These are phyloP conservation scores for Myxozyma udenii DNA, from an alignment of 805 yeast genomes.

Conservation along the genomic window DNA sequence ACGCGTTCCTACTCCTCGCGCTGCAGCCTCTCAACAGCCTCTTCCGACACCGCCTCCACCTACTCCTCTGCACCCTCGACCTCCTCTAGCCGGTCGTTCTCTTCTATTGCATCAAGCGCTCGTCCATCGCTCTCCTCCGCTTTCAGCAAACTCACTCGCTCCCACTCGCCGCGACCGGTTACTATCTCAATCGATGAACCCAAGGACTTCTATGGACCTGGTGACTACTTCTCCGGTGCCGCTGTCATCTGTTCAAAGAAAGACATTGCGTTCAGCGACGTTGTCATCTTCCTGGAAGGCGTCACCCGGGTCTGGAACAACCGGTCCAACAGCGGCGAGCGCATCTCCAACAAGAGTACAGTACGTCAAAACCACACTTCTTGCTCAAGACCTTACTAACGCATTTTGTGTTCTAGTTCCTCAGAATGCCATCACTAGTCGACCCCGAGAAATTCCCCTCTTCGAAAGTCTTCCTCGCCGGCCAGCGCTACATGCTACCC, in stretches of 20 bases:
- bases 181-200: slow-evolving; percentile 7
- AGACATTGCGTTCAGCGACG: slow-evolving; percentile 3
- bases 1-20: too few relatives aligned
- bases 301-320: slow-evolving; percentile 16
- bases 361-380: neutral
- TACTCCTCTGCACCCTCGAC: neutral
- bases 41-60: neutral
- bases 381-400: neutral
- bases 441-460: slow-evolving; percentile 14
- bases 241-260: slow-evolving; percentile 3
- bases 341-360: slow-evolving; percentile 7
- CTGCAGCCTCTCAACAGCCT: neutral
- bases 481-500: slow-evolving; percentile 10
- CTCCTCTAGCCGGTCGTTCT: neutral
- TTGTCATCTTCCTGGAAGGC: slow-evolving; percentile 21
- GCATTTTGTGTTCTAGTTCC: slow-evolving; percentile 5
- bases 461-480: slow-evolving; percentile 5
- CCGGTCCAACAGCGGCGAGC: slow-evolving; percentile 1
- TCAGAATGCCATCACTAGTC: slow-evolving; percentile 17
- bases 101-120: neutral
- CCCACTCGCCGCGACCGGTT: neutral
- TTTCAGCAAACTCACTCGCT: neutral
- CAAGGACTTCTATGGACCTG: slow-evolving; percentile 15
- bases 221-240: slow-evolving; percentile 20
- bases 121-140: neutral